Evolutionary conservation across 805 yeast genomes (phyloP).

Genomic region (Candida rishiriensis): DNA sequence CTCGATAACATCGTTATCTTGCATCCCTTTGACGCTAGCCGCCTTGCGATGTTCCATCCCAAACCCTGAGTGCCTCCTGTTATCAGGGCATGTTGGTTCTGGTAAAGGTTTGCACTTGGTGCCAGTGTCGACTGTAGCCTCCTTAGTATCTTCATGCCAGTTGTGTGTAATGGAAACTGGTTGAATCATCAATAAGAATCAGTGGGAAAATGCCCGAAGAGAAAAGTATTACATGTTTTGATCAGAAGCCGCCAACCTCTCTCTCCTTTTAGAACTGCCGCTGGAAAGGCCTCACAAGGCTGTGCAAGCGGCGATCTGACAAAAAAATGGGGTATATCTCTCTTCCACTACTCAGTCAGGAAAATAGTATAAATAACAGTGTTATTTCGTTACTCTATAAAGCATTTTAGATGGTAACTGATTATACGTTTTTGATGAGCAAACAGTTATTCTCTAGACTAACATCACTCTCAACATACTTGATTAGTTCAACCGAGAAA

Average conservation of each 20-base stretch:
- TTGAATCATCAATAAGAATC: too few species aligned
- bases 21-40: conserved; percentile 48
- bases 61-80: conserved; percentile 73
- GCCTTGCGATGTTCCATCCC: conserved; percentile 52
- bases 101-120: not conserved
- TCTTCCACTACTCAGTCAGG: too few species aligned
- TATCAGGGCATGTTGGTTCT: conserved; percentile 37
- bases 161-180: not conserved
- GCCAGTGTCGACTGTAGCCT: not conserved
- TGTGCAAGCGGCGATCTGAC: too few species aligned
- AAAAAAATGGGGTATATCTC: too few species aligned
- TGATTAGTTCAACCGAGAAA: conserved; percentile 45
- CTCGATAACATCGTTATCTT: conserved; percentile 49
- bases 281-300: too few species aligned
- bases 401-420: too few species aligned
- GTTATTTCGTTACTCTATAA: too few species aligned
- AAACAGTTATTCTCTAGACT: conserved; percentile 60
- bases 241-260: too few species aligned
- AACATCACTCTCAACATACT: conserved; percentile 51
- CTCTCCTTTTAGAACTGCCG: too few species aligned
- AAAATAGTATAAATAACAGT: too few species aligned
- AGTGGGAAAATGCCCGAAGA: too few species aligned
- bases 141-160: not conserved
- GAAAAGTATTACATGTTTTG: too few species aligned
- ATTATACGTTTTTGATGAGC: conserved; percentile 10